phyloP scores from a whole-genome alignment of 257 asterid genomes.

The Pogostemon cablin region DNA sequence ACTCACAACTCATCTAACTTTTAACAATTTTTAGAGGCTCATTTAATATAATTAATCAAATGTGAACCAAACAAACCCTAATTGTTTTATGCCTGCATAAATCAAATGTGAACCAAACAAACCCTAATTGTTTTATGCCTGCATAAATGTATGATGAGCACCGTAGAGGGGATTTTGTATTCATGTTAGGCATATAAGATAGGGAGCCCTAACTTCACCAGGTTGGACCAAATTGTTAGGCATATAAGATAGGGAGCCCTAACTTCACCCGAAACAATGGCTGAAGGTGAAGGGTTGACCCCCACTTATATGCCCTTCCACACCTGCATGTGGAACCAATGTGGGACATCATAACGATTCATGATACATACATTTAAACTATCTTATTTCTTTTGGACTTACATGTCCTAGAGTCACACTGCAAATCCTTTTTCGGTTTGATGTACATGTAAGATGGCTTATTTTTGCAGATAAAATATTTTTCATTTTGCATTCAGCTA shows the following conservation, averaged over 20 bases:
- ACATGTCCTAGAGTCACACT: constrained; percentile 10
- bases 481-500: constrained; percentile 9
- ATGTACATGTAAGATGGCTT: constrained; percentile 23
- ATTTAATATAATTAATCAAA: too few relatives aligned
- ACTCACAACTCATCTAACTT: too few relatives aligned
- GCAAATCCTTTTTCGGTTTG: constrained; percentile 29
- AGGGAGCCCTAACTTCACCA: too few relatives aligned
- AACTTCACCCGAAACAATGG: too few relatives aligned
- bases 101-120: not conserved
- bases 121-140: constrained; percentile 26
- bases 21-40: too few relatives aligned
- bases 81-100: constrained; percentile 4
- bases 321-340: too few relatives aligned
- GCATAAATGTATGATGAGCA: constrained; percentile 25
- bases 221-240: too few relatives aligned
- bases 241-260: too few relatives aligned
- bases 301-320: too few relatives aligned
- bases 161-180: constrained; percentile 30
- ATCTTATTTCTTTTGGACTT: not conserved
- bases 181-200: not conserved
- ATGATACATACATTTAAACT: too few relatives aligned
- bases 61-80: not conserved
- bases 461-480: constrained; percentile 19
- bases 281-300: too few relatives aligned
- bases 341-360: too few relatives aligned